Evolutionary conservation across 2,329 filamentous ascomycete species (phyloP), one percentile per base, ranked within the genome.

Genomic region (Fusarium sambucinum): DNA sequence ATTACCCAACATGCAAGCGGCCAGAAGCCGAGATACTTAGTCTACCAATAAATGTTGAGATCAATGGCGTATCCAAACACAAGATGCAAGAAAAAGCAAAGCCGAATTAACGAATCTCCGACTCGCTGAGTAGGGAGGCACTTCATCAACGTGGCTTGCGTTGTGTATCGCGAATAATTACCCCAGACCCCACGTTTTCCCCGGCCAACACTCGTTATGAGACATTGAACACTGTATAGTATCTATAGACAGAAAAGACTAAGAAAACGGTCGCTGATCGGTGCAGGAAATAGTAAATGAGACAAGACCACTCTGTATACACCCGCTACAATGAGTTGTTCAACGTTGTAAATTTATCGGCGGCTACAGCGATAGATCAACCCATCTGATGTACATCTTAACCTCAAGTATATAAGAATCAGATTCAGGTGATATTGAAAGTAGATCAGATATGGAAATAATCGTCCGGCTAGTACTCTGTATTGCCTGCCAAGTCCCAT

Each of bases 101-200:
- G 29, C 33, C 14, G 17, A 38, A 21, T 7, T 51, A 14, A 11
- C 17, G 12, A 27, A 8, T 11, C 19, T 13, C 16, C 23, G 19
- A 29, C 17, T 17, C 14, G 10, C 16, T 38, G 32, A 51, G 35
- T 13, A 38, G 23, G 23, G 13, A 27, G 27, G 27, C 8, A n/a
- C 33, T 27, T 38, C 32, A 16, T 51, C 14, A 51, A 40, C 37
- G 32, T 21, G 46, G 21, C 46, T 44, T 19, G 25, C 7, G 17
- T 44, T 19, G n/a, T 27, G 21, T 25, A 29, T 29, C 23, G 9
- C 47, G 23, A 27, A 21, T 27, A 19, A 16, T 7, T 52, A 60
- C 56, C 56, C 64, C 60, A 50, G 55, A 71, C 70, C 67, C 70
- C 67, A 46, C 63, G 57, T 66, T 63, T 38, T 45, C 42, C 19